These are phyloP conservation scores for Clarireedia hainanense DNA, from an alignment of 2,329 filamentous ascomycete genomes.

Conservation along the genomic window DNA sequence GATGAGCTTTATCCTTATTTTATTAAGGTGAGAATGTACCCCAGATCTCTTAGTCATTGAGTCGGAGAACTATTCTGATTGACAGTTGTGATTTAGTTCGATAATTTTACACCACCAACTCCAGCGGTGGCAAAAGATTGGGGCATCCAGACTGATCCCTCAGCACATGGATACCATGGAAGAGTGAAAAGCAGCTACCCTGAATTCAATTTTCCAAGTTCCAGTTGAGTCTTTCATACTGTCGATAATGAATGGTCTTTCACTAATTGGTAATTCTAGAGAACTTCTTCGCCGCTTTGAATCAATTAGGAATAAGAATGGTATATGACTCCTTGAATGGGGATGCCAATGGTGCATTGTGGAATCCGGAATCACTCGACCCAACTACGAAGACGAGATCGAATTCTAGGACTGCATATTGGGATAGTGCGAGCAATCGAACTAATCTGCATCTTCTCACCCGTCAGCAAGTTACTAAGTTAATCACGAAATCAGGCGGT, in stretches of 20 bases:
- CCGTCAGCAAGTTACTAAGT: neutral
- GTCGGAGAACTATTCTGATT: neutral
- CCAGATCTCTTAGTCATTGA: neutral
- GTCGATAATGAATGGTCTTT: neutral
- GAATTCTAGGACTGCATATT: conserved; percentile 3
- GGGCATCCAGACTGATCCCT: neutral
- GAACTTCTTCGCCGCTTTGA: conserved; percentile 2
- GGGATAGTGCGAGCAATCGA: conserved; percentile 2
- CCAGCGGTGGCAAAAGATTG: neutral
- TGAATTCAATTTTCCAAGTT: conserved; percentile 1
- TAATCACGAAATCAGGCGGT: neutral
- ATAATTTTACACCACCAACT: conserved; percentile 2
- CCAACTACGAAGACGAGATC: conserved; percentile 3
- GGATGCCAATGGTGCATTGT: conserved; percentile 4
- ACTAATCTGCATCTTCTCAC: conserved; percentile 7
- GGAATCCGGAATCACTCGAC: conserved; percentile 5
- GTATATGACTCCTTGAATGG: conserved; percentile 1
- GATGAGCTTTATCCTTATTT: conserved; percentile 17
- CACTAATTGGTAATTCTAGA: neutral
- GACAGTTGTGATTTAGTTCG: neutral
- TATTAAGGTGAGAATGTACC: neutral
- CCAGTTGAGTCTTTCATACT: neutral
- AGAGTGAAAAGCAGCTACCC: conserved; percentile 6
- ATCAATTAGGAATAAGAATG: conserved; percentile 2
- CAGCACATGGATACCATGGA: conserved; percentile 4